Evolutionary conservation across 1,284 basidiomycete genomes (phyloP).

Genomic region (Trametes polyzona): DNA sequence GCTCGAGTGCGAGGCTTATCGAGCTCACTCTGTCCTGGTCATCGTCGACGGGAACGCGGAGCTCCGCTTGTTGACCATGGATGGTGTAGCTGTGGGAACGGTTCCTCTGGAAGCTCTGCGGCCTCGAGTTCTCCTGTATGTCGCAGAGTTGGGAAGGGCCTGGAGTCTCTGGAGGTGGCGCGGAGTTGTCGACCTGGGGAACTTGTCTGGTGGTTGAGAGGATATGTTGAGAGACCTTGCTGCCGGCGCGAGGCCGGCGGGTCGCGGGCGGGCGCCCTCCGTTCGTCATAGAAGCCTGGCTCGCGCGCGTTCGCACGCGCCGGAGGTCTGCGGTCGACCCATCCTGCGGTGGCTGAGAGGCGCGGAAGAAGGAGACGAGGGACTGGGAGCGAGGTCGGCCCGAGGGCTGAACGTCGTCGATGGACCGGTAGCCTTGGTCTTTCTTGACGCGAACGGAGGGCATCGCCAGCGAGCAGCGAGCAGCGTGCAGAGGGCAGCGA

Average conservation of each 20-base stretch:
- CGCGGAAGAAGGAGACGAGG: slow-evolving; percentile 11
- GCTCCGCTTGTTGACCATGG: slow-evolving; percentile 39
- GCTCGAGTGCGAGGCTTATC: slow-evolving; percentile 24
- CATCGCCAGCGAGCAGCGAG: slow-evolving; percentile 38
- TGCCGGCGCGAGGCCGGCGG: slow-evolving; percentile 20
- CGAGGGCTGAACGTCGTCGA: slow-evolving; percentile 35
- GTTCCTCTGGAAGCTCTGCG: slow-evolving; percentile 4
- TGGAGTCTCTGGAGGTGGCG: not conserved
- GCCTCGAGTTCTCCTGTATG: slow-evolving; percentile 3
- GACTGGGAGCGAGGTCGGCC: slow-evolving; percentile 18
- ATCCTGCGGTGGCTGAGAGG: not conserved
- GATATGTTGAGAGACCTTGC: slow-evolving; percentile 36
- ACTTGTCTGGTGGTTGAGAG: slow-evolving; percentile 18
- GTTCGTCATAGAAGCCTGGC: not conserved
- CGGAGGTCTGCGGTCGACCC: not conserved
- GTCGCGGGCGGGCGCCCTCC: not conserved
- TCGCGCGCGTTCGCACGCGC: slow-evolving; percentile 8
- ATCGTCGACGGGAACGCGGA: slow-evolving; percentile 33
- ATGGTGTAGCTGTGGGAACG: slow-evolving; percentile 20
- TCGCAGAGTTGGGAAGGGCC: slow-evolving; percentile 9
- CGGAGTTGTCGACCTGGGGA: not conserved
- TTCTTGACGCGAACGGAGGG: slow-evolving; percentile 61
- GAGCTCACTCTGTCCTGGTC: slow-evolving; percentile 47
- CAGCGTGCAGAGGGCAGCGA: slow-evolving; percentile 1
- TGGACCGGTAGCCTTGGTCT: slow-evolving; percentile 49